A percentile compares a stretch with the other conserved stretches of the same genome.
Conservation (phyloP, 2,329 filamentous ascomycete species). For the Capronia americana region DNA sequence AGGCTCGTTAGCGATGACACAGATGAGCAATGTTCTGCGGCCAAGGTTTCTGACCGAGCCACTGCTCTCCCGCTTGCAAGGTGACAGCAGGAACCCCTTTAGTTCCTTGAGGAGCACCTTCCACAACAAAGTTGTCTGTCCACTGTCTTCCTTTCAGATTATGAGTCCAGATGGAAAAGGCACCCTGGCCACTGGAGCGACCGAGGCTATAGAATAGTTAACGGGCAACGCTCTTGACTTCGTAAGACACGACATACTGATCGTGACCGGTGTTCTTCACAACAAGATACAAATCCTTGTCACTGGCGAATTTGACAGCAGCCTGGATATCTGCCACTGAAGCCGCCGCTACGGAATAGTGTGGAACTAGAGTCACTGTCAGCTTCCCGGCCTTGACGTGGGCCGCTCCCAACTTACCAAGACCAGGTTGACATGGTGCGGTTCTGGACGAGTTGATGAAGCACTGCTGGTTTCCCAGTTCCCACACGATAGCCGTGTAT, state of each 20-base stretch:
- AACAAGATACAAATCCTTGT: conserved; percentile 41
- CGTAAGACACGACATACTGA: conserved; percentile 34
- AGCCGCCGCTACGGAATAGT: conserved; percentile 38
- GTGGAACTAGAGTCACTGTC: conserved; percentile 32
- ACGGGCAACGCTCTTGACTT: not conserved
- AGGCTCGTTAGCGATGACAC: conserved; percentile 2
- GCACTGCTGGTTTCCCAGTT: conserved; percentile 42
- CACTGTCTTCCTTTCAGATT: conserved; percentile 41
- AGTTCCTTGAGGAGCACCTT: conserved; percentile 34
- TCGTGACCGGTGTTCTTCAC: conserved; percentile 44
- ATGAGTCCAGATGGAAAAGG: conserved; percentile 44
- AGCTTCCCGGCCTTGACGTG: not conserved
- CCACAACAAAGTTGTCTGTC: conserved; percentile 38
- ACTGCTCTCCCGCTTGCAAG: conserved; percentile 42
- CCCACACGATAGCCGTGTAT: conserved; percentile 43
- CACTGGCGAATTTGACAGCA: conserved; percentile 41
- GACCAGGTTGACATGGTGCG: conserved; percentile 39
- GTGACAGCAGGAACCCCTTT: conserved; percentile 40
- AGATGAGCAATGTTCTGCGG: not conserved
- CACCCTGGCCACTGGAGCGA: conserved; percentile 40
- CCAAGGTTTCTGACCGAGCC: conserved; percentile 32
- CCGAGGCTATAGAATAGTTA: conserved; percentile 35
- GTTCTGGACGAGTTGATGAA: conserved; percentile 40
- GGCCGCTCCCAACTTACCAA: conserved; percentile 30
- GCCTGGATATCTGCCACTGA: conserved; percentile 30